Conservation (phyloP, 306 rosid genomes). For the Prunus campanulata region DNA sequence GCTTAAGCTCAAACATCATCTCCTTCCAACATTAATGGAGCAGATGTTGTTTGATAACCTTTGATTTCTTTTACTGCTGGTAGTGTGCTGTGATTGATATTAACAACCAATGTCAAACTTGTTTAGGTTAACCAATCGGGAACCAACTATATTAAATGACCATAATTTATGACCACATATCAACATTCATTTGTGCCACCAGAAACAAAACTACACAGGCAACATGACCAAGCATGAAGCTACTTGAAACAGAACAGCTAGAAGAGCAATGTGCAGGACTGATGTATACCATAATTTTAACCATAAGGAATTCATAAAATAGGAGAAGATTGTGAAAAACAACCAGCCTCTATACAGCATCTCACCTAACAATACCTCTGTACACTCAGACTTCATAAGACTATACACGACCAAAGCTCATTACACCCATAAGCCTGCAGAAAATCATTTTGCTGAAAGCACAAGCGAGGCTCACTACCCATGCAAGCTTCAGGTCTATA, state of each 20-base stretch:
- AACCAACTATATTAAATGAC: no score
- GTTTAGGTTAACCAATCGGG: no score
- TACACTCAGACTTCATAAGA: conserved; percentile 13
- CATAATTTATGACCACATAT: no score
- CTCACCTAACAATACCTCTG: conserved; percentile 22
- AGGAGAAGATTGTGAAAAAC: not conserved
- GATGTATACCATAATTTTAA: not conserved
- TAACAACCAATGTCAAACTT: no score
- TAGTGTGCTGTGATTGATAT: no score
- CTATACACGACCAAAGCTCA: conserved; percentile 19
- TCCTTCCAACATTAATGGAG: no score
- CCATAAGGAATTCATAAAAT: not conserved
- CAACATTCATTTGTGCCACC: no score
- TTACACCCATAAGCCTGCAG: not conserved
- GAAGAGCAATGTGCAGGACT: not conserved
- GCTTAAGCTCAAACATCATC: no score
- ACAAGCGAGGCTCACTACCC: not conserved
- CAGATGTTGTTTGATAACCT: no score
- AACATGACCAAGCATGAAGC: no score
- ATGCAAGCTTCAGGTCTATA: conserved; percentile 14
- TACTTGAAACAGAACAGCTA: not conserved
- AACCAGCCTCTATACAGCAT: conserved; percentile 24
- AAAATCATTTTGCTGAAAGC: conserved; percentile 3
- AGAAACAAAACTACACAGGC: no score
- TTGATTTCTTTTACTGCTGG: no score